A percentile compares a stretch with the other conserved stretches of the same genome.
These are phyloP conservation scores for Vaccinium corymbosum DNA, from an alignment of 148 eudicot species.

Conservation along the genomic window DNA sequence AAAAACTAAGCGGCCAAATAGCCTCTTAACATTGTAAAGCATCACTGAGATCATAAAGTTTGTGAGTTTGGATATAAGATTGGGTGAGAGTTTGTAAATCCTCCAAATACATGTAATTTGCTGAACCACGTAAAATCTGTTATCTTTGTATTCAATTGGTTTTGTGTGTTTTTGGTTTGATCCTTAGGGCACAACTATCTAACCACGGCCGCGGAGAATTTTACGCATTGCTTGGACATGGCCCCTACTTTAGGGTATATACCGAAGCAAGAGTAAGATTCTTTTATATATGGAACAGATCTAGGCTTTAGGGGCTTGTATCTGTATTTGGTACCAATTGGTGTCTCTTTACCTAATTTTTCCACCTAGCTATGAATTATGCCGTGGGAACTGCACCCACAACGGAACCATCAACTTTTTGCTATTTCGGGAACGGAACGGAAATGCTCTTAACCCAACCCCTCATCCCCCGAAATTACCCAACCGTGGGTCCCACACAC, in stretches of 20 bases:
- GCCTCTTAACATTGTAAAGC: too few relatives aligned
- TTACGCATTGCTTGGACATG: neutral
- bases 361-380: neutral
- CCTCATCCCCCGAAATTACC: too few relatives aligned
- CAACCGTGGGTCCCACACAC: too few relatives aligned
- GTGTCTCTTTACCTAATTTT: neutral
- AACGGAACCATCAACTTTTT: constrained; percentile 4
- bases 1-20: too few relatives aligned
- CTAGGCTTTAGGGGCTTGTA: neutral
- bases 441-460: too few relatives aligned
- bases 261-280: neutral
- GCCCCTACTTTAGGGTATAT: neutral
- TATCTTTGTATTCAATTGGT: too few relatives aligned
- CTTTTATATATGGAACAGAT: neutral
- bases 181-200: neutral
- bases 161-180: too few relatives aligned
- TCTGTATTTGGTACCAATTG: neutral
- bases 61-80: too few relatives aligned
- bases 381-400: neutral
- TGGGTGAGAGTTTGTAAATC: too few relatives aligned
- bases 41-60: too few relatives aligned
- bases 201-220: neutral
- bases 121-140: too few relatives aligned
- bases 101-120: too few relatives aligned
- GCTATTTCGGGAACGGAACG: neutral